These are phyloP conservation scores for Calonectria montana DNA, from an alignment of 2,329 filamentous ascomycete genomes.

Conservation along the genomic window DNA sequence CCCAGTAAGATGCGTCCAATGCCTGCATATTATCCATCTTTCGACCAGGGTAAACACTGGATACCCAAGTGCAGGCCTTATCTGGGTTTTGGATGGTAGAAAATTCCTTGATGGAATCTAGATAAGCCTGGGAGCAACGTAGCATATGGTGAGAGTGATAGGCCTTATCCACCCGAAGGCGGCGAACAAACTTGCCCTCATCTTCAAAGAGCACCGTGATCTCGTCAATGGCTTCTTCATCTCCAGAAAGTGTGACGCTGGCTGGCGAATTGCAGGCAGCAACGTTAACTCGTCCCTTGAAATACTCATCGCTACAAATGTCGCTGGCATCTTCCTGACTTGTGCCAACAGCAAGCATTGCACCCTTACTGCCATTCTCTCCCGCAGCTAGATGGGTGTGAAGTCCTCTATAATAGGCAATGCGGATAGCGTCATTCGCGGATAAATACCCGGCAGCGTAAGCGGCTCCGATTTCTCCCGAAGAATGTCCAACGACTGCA, in stretches of 20 bases:
- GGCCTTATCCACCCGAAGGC: constrained; percentile 56
- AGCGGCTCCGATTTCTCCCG: constrained; percentile 62
- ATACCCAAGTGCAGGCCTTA: constrained; percentile 25
- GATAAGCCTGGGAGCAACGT: constrained; percentile 28
- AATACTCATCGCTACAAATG: constrained; percentile 11
- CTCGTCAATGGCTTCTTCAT: constrained; percentile 42
- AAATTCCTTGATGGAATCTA: constrained; percentile 4
- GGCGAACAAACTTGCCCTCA: constrained; percentile 34
- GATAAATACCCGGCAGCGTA: constrained; percentile 59
- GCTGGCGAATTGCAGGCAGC: constrained; percentile 40
- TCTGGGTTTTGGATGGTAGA: neutral
- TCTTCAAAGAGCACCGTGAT: constrained; percentile 31
- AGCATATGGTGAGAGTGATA: constrained; percentile 64
- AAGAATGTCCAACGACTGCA: constrained; percentile 60
- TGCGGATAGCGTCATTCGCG: constrained; percentile 36
- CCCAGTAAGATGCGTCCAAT: constrained; percentile 35
- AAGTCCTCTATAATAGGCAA: constrained; percentile 32
- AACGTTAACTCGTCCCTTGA: constrained; percentile 36
- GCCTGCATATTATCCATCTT: neutral
- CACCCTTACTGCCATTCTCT: neutral
- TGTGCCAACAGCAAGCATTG: constrained; percentile 40
- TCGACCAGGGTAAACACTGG: constrained; percentile 43
- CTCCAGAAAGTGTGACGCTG: constrained; percentile 46
- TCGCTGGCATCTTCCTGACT: constrained; percentile 29
- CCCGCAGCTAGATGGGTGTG: constrained; percentile 10